Base-by-base conservation (phyloP, 2,329 filamentous ascomycete species). In the Parastagonospora nodorum region DNA sequence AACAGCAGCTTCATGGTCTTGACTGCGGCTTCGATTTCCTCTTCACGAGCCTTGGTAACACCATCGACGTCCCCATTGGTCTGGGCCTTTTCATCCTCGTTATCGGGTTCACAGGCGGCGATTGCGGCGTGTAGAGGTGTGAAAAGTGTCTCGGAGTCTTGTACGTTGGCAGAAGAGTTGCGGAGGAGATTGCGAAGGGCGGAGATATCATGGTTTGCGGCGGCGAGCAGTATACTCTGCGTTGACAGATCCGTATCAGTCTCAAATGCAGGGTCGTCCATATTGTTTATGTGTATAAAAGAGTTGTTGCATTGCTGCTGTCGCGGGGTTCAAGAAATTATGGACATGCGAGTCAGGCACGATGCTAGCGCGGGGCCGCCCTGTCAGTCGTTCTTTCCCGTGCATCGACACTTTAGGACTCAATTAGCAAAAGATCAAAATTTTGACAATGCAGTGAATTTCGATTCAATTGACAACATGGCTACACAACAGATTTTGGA, bases 111-210 rank as follows among this genome's bases (percentile, higher is more conserved):
- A 51, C 77, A 81, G 2, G 75, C 68, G n/a, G 90, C 88, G 69
- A 97, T 90, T 33, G 92, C 91, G 16, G 92, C 89, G 75, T 97
- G 94, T 11, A 97, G 82, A 8, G 93, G 92, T 8, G 92, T 92
- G 73, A 88, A 91, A 53, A 90, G 90, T 1, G 92, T 96, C 53
- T 88, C 85, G 5, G 88, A 83, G 68, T 97, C 93, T 73, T 93
- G 91, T 4, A 88, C 85, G 71, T 88, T 92, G 29, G 78, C 90
- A 77, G 77, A 87, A 42, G 78, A 76, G 45, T 77, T 81, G 64
- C 83, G 80, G 55, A 95, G 83, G 7, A 96, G 82, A 48, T 82
- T 81, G 70, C 87, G 87, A 36, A 96, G 82, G 42, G 82, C 80
- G 31, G 81, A 73, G 53, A 87, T 75, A 71, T 96, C 82, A 73